Base-by-base conservation (phyloP, 2,329 filamentous ascomycete species). In the Arthrobotrys sphaeroides region DNA sequence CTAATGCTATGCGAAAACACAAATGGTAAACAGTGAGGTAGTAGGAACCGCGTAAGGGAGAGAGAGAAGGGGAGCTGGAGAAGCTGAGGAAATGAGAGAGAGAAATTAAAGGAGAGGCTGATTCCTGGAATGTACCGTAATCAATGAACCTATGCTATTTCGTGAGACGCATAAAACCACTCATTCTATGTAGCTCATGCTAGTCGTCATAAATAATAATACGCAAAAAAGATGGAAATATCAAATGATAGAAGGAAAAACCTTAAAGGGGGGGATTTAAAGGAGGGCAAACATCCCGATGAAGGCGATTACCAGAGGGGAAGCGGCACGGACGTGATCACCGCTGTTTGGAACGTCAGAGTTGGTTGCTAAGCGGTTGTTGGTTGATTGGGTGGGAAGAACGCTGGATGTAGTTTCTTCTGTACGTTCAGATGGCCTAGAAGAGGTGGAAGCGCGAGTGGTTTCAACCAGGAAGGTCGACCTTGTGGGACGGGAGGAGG, bases 1-100 rank as follows among this genome's bases (percentile, higher is more conserved):
- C 67, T 72, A 59, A 72, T 72, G 59, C 67, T 49, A 72, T 64
- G 57, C 57, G 60, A 53, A n/a, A 33, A 49, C 2, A 36, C 16
- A 47, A n/a, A 59, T 18, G 43, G 22, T 22, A 12, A 42, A 16
- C 13, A 60, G 18, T 18, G 13, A 42, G 40, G 60, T 12, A 40
- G 36, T n/a, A 40, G 49, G 38, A 65, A 22, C 22, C 57, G 24
- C n/a, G n/a, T n/a, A n/a, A n/a, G 18, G 13, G 40, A 13, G 22
- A 5, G 20, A 53, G 9, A 49, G 42, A 24, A 33, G n/a, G 13
- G 24, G 55, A 13, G 24, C 26, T 38, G 38, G 26, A 33, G 7
- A 3, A 36, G 18, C 16, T 16, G 20, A 36, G 20, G 28, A 5
- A 28, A 7, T 18, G 33, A 20, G 18, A 12, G 16, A 26, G 20